Conservation (phyloP, 345 rosid species). For the Salix caprea region DNA sequence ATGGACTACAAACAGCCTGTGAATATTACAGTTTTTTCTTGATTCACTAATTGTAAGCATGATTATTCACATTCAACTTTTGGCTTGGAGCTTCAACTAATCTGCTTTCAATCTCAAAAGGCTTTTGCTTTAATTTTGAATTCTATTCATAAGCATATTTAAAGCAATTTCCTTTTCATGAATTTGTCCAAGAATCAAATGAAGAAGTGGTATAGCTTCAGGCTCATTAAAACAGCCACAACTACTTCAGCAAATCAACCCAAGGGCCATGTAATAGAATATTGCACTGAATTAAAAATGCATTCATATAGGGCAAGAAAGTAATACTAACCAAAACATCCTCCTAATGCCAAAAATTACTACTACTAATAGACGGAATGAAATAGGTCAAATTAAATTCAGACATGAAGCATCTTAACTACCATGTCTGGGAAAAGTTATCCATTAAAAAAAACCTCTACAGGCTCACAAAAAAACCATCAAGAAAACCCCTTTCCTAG, state of each 20-base stretch:
- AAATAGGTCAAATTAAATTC: slow-evolving; percentile 30
- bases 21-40: neutral
- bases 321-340: slow-evolving; percentile 12
- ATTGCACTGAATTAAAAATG: slow-evolving; percentile 26
- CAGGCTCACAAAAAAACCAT: slow-evolving; percentile 16
- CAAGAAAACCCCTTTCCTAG: slow-evolving; percentile 70
- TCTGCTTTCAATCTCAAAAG: neutral
- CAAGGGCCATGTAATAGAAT: slow-evolving; percentile 11
- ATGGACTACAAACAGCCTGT: neutral
- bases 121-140: neutral
- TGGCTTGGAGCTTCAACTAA: neutral
- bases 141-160: neutral
- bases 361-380: slow-evolving; percentile 1
- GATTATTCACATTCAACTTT: neutral
- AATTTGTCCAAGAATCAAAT: neutral
- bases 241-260: neutral
- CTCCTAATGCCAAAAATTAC: slow-evolving; percentile 31
- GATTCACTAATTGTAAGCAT: neutral
- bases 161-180: neutral
- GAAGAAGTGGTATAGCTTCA: neutral
- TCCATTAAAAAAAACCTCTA: slow-evolving; percentile 18
- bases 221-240: neutral
- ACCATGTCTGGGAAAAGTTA: slow-evolving; percentile 39
- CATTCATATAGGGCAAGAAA: slow-evolving; percentile 18
- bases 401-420: slow-evolving; percentile 46